These are phyloP conservation scores for Raphanus hybrid DNA, from an alignment of 441 rosid genomes.

Conservation along the genomic window DNA sequence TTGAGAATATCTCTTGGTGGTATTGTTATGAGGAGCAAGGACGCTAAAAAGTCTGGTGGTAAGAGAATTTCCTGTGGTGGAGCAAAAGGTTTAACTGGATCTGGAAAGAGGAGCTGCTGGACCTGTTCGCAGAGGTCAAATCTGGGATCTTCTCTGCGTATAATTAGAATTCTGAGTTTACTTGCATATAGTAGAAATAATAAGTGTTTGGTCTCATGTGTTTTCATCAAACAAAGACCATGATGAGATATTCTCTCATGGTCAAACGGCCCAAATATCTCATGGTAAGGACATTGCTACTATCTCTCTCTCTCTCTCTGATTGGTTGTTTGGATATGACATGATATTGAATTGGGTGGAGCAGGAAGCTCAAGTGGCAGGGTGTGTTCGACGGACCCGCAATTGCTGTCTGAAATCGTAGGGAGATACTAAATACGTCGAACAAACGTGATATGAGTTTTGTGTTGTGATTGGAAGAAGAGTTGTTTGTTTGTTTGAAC, in stretches of 20 bases:
- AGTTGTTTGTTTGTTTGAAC: slow-evolving; percentile 30
- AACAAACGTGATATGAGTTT: slow-evolving; percentile 8
- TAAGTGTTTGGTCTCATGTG: too few species aligned
- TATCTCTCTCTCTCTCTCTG: background rate
- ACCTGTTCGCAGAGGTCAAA: too few species aligned
- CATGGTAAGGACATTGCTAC: slow-evolving; percentile 52
- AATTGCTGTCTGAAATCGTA: slow-evolving; percentile 76
- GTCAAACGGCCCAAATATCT: slow-evolving; percentile 77
- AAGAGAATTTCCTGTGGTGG: slow-evolving; percentile 42
- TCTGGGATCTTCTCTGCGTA: too few species aligned
- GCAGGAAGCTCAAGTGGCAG: slow-evolving; percentile 90
- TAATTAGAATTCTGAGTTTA: too few species aligned
- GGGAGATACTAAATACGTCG: slow-evolving; percentile 12
- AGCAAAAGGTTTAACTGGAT: too few species aligned
- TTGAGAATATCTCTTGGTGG: slow-evolving; percentile 91
- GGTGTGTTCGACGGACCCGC: slow-evolving; percentile 74
- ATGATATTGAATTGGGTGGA: slow-evolving; percentile 18
- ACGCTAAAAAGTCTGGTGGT: slow-evolving; percentile 59
- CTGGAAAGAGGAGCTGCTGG: too few species aligned
- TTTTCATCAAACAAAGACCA: slow-evolving; percentile 93
- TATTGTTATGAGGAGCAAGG: slow-evolving; percentile 68
- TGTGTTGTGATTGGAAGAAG: background rate
- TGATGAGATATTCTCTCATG: slow-evolving; percentile 75
- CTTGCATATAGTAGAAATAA: too few species aligned
- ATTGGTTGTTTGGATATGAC: slow-evolving; percentile 23